Base-by-base conservation (phyloP, 352 stramenopile species). In the Phytophthora litchii region DNA sequence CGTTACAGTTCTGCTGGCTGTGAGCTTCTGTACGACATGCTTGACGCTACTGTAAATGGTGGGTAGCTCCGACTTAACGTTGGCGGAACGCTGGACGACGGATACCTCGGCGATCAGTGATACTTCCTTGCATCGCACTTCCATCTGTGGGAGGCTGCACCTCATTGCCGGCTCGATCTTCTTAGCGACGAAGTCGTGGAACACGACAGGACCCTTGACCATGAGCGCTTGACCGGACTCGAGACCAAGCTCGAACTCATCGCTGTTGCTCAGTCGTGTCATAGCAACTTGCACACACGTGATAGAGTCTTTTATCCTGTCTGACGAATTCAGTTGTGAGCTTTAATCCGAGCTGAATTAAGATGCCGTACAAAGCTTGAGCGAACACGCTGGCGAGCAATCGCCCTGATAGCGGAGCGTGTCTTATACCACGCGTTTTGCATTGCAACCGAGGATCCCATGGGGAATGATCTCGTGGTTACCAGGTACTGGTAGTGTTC, bases 81-180 rank as follows among this genome's bases (percentile, higher is more conserved):
- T 35, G n/a, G 9, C 27, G 9, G 53, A 50, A 8, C n/a, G 14
- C 53, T 55, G 35, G 19, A 61, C 49, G 7, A 67, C 55, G 4
- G 51, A 11, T 3, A 72, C 58, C 12, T 77, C 52, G 19, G 68
- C 71, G 12, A 63, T 14, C 5, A 76, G 21, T 0, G 72, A 74
- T 1, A 80, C 17, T 16, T 78, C 20, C 13, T 64, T 72, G 52
- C 67, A 73, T 12, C 72, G 68, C 25, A 80, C 62, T 40, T 78
- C 68, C 50, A 77, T 63, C 44, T 76, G 63, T 3, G 60, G 67
- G n/a, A 36, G 76, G 38, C 29, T 23, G n/a, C 54, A 54, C 14
- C 64, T 60, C 0, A 65, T 19, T 23, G 68, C 50, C 12, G 50
- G 25, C 25, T 77, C 64, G 16, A 77, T 13, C 8, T 67, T 32